Evolutionary conservation across 1,139 yeast genomes (phyloP).

Genomic region (Diutina mesorugosa): DNA sequence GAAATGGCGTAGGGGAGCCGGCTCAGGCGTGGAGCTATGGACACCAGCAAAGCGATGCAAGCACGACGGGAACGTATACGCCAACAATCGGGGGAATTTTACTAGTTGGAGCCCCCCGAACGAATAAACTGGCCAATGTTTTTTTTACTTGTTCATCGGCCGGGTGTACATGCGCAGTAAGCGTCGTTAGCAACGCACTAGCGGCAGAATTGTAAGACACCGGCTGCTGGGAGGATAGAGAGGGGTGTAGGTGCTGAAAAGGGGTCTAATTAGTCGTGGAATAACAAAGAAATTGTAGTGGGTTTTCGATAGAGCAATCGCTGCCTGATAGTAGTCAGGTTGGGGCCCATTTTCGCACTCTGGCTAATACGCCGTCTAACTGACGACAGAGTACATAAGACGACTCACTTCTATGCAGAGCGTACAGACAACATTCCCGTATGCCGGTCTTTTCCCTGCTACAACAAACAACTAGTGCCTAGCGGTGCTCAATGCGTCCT

Average conservation of each 20-base stretch:
- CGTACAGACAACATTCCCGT: not conserved
- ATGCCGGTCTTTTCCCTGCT: not conserved
- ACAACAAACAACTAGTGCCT: not conserved
- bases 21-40: not conserved
- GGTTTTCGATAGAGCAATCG: not conserved
- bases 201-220: not conserved
- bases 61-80: not conserved
- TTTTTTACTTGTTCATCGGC: not conserved
- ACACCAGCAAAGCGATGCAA: not conserved
- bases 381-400: not conserved
- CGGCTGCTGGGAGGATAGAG: not conserved
- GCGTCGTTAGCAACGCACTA: not conserved
- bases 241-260: not conserved
- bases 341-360: not conserved
- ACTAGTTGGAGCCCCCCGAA: no score
- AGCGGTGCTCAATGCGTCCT: not conserved
- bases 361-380: not conserved
- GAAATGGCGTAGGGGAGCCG: not conserved
- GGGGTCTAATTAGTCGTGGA: no score
- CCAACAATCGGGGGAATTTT: no score
- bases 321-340: not conserved
- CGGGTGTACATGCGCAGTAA: not conserved
- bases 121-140: no score
- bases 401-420: not conserved
- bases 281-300: no score